Conservation (phyloP, 768 basidiomycete genomes). For the Mycena filopes region DNA sequence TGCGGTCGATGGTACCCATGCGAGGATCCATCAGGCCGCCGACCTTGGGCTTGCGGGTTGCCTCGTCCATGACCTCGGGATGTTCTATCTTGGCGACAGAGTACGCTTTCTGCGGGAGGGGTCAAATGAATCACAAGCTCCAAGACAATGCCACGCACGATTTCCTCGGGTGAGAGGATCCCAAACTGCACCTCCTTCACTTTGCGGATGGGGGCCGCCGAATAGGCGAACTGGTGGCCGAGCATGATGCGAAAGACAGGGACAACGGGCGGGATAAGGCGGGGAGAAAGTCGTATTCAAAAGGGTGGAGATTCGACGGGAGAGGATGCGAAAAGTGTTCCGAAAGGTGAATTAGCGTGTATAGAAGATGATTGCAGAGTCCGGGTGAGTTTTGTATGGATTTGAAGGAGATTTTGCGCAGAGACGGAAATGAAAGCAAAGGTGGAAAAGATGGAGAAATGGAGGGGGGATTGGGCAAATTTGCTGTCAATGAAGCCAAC, state of each 20-base stretch:
- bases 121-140: constrained; percentile 29
- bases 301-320: constrained; percentile 20
- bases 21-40: constrained; percentile 98
- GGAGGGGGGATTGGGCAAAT: constrained; percentile 4
- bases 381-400: constrained; percentile 31
- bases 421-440: constrained; percentile 21
- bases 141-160: constrained; percentile 65
- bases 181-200: constrained; percentile 99
- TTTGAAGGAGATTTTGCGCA: constrained; percentile 27
- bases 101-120: constrained; percentile 86
- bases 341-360: constrained; percentile 31
- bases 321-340: constrained; percentile 30
- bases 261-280: constrained; percentile 26
- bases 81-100: constrained; percentile 98
- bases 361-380: constrained; percentile 18
- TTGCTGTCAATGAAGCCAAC: constrained; percentile 36
- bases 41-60: constrained; percentile 87
- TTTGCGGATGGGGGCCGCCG: constrained; percentile 93
- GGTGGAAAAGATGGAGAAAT: constrained; percentile 10
- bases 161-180: constrained; percentile 98
- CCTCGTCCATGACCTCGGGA: constrained; percentile 98
- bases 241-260: constrained; percentile 63
- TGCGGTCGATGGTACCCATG: constrained; percentile 97
- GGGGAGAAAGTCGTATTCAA: constrained; percentile 22
- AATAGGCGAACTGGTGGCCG: constrained; percentile 91